phyloP scores from a whole-genome alignment of 1,284 basidiomycete species.

The Meira nashicola region DNA sequence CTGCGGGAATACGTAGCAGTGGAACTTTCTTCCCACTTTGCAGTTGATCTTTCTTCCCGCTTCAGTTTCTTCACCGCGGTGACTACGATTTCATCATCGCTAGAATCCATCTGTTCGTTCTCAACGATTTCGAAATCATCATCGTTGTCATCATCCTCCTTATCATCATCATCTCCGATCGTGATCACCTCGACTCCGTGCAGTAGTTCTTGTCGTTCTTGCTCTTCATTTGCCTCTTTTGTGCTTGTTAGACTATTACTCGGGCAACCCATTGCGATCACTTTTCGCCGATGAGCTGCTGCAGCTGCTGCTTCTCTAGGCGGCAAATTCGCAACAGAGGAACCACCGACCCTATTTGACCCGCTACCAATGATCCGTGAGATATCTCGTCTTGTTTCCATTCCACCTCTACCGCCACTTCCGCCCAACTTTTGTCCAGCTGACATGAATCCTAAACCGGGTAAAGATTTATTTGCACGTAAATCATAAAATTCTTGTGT shows the following conservation, averaged over 20 bases:
- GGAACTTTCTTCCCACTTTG: too few relatives aligned
- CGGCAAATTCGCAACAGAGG: background rate
- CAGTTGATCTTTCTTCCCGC: too few relatives aligned
- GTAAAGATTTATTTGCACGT: slow-evolving; percentile 17
- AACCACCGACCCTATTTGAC: background rate
- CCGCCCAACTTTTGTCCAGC: slow-evolving; percentile 19
- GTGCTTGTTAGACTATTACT: background rate
- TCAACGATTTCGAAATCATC: slow-evolving; percentile 20
- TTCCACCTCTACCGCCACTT: background rate
- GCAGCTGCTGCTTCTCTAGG: background rate
- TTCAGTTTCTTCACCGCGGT: too few relatives aligned
- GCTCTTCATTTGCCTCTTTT: slow-evolving; percentile 7
- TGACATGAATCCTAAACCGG: slow-evolving; percentile 25
- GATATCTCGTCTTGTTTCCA: slow-evolving; percentile 1
- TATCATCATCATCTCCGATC: slow-evolving; percentile 18
- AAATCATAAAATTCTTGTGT: slow-evolving; percentile 22
- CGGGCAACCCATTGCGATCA: background rate
- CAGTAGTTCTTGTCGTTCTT: slow-evolving; percentile 12
- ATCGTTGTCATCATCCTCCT: slow-evolving; percentile 24
- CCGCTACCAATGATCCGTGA: background rate
- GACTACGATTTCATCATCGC: background rate
- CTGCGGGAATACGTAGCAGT: slow-evolving; percentile 6
- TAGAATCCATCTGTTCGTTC: slow-evolving; percentile 9
- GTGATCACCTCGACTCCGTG: slow-evolving; percentile 17
- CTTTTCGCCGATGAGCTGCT: slow-evolving; percentile 9